Evolutionary conservation across 2,329 filamentous ascomycete genomes (phyloP).

Genomic region (Fusarium sp.): DNA sequence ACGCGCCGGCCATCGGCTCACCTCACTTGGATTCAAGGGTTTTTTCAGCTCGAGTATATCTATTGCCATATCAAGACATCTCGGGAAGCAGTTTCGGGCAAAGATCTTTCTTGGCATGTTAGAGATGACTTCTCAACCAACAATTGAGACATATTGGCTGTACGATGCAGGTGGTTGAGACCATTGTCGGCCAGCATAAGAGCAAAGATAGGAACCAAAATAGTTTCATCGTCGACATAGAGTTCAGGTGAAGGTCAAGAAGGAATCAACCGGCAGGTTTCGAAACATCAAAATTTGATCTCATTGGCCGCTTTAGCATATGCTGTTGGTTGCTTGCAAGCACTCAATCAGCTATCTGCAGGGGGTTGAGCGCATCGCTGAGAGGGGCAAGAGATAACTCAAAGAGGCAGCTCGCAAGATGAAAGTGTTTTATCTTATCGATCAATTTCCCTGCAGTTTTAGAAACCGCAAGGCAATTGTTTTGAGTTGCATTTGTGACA

Average conservation of each 20-base stretch:
- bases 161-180: background rate
- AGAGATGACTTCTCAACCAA: background rate
- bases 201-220: background rate
- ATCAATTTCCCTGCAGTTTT: background rate
- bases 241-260: background rate
- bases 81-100: background rate
- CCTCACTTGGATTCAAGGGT: background rate
- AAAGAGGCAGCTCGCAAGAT: background rate
- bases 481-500: background rate
- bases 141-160: background rate
- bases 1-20: conserved; percentile 10
- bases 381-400: background rate
- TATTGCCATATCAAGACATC: background rate
- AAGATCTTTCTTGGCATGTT: background rate
- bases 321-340: conserved; percentile 33
- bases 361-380: background rate
- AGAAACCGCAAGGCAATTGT: background rate
- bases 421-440: background rate
- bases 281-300: background rate
- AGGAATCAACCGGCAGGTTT: conserved; percentile 2
- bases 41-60: background rate
- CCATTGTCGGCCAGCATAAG: background rate
- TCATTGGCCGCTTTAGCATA: conserved; percentile 51
- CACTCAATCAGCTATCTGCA: conserved; percentile 30
- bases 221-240: background rate